Evolutionary conservation across 768 basidiomycete genomes (phyloP), one percentile per base, ranked within the genome.

Genomic region (Trametes coccinea): DNA sequence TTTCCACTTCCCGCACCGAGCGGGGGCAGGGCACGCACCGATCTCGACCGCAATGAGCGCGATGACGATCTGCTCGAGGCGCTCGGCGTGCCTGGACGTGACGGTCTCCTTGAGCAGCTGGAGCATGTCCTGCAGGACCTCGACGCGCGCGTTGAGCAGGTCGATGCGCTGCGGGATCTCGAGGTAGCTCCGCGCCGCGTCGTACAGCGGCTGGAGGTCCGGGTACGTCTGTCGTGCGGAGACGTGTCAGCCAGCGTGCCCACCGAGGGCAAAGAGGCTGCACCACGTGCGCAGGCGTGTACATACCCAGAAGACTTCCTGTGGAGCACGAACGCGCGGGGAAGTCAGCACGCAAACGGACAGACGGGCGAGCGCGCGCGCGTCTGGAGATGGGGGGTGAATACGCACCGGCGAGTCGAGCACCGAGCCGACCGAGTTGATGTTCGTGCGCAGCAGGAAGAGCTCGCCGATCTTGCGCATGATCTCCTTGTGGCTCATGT

Each of bases 401-500:
- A n/a, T 39, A 80, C 90, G 69, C 72, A 93, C 92, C 30, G 95
- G 95, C 37, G 94, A 93, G 79, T 98, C 95, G 46, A 98, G 78
- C n/a, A 97, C 95, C 34, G 94, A 95, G 49, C 95, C 95, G 55
- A 97, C 95, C 47, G 93, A 90, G 68, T 95, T 94, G 67, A 97
- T 95, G 71, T 94, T 95, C 56, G 95, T 93, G 64, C 95, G 82
- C 67, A 97, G 78, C 41, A 98, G 86, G 76, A 98, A 98, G 44
- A 98, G 79, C 67, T 94, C 91, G 46, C 95, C 95, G 64, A 96
- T 98, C 75, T 97, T 93, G 71, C 92, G 90, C 95, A 98, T 96
- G 70, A 98, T 98, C 73, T 97, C 95, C 80, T 89, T 90, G 71
- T 92, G 90, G 16, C 88, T 85, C 82, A 90, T 90, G 44, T 90